phyloP scores from a whole-genome alignment of 192 early-diverging fungal genomes.

The Geranomyces variabilis region DNA sequence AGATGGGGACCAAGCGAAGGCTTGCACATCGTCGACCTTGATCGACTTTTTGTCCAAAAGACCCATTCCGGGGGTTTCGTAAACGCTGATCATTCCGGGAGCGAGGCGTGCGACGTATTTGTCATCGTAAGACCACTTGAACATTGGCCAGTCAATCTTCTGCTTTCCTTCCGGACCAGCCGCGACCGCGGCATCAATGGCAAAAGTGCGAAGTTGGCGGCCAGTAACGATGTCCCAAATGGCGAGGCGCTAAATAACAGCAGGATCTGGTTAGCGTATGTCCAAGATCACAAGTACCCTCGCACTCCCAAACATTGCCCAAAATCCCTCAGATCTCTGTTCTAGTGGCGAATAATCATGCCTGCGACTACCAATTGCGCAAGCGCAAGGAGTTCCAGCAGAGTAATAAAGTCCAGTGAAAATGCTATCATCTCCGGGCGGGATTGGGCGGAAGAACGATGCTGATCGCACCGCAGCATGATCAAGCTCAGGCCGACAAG shows the following conservation, averaged over 20 bases:
- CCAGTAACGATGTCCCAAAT: slow-evolving; percentile 93
- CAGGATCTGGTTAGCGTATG: background rate
- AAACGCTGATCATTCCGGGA: slow-evolving; percentile 74
- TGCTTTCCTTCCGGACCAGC: slow-evolving; percentile 13
- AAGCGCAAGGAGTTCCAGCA: background rate
- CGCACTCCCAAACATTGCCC: background rate
- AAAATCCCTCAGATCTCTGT: slow-evolving; percentile 30
- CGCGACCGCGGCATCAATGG: slow-evolving; percentile 46
- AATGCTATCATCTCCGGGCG: too few species aligned
- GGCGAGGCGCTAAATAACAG: slow-evolving; percentile 39
- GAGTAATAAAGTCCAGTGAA: slow-evolving; percentile 4
- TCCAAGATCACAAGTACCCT: background rate
- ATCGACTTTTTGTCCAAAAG: slow-evolving; percentile 92
- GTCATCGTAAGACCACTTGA: slow-evolving; percentile 96
- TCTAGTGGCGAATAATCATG: slow-evolving; percentile 14
- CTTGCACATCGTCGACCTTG: slow-evolving; percentile 63
- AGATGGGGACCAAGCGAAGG: slow-evolving; percentile 62
- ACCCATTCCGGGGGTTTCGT: slow-evolving; percentile 93
- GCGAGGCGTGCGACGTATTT: slow-evolving; percentile 91
- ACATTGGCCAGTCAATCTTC: slow-evolving; percentile 85
- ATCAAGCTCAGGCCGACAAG: too few species aligned
- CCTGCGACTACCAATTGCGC: slow-evolving; percentile 8
- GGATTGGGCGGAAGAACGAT: too few species aligned
- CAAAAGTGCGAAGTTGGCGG: slow-evolving; percentile 86
- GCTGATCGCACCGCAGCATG: too few species aligned